Evolutionary conservation across 768 basidiomycete genomes (phyloP), one percentile per base, ranked within the genome.

Genomic region (Pleurotus cornucopiae): DNA sequence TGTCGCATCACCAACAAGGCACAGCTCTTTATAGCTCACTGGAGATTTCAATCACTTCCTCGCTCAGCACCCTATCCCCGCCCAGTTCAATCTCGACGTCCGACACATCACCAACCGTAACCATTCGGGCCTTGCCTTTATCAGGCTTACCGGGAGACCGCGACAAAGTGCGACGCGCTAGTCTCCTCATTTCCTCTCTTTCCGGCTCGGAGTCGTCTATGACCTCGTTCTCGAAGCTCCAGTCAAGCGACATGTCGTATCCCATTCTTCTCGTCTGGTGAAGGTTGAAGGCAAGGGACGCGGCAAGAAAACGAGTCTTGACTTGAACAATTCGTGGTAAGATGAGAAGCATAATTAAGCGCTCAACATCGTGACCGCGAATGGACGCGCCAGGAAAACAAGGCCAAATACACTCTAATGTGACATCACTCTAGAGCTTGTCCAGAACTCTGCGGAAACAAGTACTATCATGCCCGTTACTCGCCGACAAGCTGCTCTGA

Each of bases 131-230:
- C 20, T 18, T n/a, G 3, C 30, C 30, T 34, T 34, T 34, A 34
- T 34, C 30, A 11, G 30, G 30, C 7, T 34, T 34, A 3, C 30
- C 30, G 1, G 30, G 30, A 34, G 30, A 34, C 30, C 30, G 30
- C 3, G 30, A 34, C 30, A 34, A 34, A 3, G 30, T 34, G 30
- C 30, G 30, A 34, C 30, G 30, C 30, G 30, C 11, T 0, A 34
- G 30, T 34, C 48, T 30, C 38, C 51, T 37, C 12, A 20, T 41
- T 21, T 39, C 23, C 21, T 53, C 51, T 41, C 51, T 53, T 65
- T 89, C 88, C 16, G 86, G 86, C 66, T 89, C 88, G 0, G 87
- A 89, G 68, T 90, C 88, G 25, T 81, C 83, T 3, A 88, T 77
- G 30, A 81, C 60, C 56, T 83, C 82, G 26, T 63, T 56, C 47